A percentile compares a stretch with the other conserved stretches of the same genome.
phyloP scores from a whole-genome alignment of 2,329 filamentous ascomycete species.

The Dothistroma septosporum region DNA sequence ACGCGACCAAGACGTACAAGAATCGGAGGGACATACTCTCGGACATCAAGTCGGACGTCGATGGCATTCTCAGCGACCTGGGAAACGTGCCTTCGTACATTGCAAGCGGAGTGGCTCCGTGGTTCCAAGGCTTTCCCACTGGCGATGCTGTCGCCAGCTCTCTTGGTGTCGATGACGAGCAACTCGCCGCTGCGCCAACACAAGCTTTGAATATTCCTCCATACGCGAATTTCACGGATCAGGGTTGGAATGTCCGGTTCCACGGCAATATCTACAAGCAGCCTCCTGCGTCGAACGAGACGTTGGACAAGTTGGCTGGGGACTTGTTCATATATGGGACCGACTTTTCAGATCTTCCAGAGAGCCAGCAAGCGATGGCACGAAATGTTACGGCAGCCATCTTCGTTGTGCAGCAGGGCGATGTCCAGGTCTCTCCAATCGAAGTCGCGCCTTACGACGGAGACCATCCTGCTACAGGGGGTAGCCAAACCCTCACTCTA shows the following conservation, averaged over 20 bases:
- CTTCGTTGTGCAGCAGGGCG: conserved; percentile 68
- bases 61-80: conserved; percentile 44
- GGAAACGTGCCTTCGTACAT: conserved; percentile 58
- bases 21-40: conserved; percentile 50
- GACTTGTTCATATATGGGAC: conserved; percentile 62
- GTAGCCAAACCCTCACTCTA: conserved; percentile 58
- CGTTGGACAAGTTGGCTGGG: conserved; percentile 65
- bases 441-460: conserved; percentile 57
- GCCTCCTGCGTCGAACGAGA: conserved; percentile 61
- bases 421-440: conserved; percentile 58
- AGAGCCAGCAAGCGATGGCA: conserved; percentile 60
- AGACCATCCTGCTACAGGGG: conserved; percentile 38
- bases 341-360: conserved; percentile 56
- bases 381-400: conserved; percentile 70
- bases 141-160: conserved; percentile 55
- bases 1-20: conserved; percentile 41
- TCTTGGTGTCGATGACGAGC: conserved; percentile 55
- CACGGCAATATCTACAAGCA: conserved; percentile 80
- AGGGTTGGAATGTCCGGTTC: conserved; percentile 71
- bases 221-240: conserved; percentile 70
- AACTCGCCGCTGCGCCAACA: conserved; percentile 61
- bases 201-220: conserved; percentile 66
- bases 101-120: conserved; percentile 60
- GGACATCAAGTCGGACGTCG: conserved; percentile 43
- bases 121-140: conserved; percentile 63